A percentile compares a stretch with the other conserved stretches of the same genome.
Evolutionary conservation across 257 asterid genomes (phyloP).

Genomic region (Rhazya stricta): DNA sequence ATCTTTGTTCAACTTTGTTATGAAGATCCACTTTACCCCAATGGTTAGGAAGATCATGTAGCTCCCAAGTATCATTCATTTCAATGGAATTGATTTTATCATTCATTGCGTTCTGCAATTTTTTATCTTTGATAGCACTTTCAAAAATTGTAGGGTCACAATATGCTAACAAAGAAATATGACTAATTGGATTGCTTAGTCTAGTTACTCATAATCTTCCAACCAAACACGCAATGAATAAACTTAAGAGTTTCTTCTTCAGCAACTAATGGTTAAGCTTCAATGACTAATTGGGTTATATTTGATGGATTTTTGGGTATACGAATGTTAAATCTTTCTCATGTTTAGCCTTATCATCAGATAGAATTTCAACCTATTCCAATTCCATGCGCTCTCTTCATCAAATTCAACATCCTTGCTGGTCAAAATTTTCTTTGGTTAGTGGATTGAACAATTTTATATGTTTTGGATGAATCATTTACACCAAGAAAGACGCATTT

Average conservation of each 20-base stretch:
- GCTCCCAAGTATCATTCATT: not conserved
- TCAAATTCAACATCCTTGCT: not conserved
- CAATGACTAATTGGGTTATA: too few relatives aligned
- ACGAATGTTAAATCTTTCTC: too few relatives aligned
- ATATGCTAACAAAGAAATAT: too few relatives aligned
- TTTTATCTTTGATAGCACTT: too few relatives aligned
- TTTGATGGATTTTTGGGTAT: too few relatives aligned
- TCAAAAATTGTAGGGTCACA: not conserved
- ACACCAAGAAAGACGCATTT: not conserved
- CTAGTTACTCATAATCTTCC: not conserved
- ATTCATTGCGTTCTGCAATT: not conserved
- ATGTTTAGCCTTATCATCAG: too few relatives aligned
- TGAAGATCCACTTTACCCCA: not conserved
- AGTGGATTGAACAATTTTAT: not conserved
- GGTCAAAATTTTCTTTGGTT: not conserved
- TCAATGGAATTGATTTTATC: not conserved
- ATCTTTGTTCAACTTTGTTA: too few relatives aligned
- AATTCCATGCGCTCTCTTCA: not conserved
- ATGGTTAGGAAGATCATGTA: not conserved
- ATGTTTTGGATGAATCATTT: too few relatives aligned
- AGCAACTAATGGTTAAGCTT: too few relatives aligned
- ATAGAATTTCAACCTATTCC: too few relatives aligned
- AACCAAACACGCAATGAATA: too few relatives aligned
- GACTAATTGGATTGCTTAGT: not conserved
- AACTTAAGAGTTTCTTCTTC: too few relatives aligned